Base-by-base conservation (phyloP, 2,329 filamentous ascomycete genomes). In the Trichoderma arundinaceum region DNA sequence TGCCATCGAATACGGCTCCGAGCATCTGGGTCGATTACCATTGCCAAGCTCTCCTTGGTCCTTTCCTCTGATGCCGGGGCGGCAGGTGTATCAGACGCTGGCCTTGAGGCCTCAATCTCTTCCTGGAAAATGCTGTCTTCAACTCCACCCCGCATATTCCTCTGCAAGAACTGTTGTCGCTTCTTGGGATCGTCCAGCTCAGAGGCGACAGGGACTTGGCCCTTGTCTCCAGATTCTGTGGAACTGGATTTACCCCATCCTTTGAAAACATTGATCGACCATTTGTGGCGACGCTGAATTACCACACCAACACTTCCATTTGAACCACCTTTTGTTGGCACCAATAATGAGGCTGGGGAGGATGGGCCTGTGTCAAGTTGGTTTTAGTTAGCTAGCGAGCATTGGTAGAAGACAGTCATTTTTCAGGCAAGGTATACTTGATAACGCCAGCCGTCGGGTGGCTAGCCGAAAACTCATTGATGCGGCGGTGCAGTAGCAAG, bases 21-120 rank as follows among this genome's bases (percentile, higher is more conserved):
- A 15, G 94, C 93, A 70, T 90, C 86, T 5, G 95, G 95, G 76
- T 97, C 90, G 53, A 92, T 79, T 33, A 86, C 85, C 65, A 85
- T 81, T 64, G 86, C 84, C 81, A 91, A 85, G 71, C 84, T 83
- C 43, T 82, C 81, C 43, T 72, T 74, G 32, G 78, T 78, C 69
- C 79, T 78, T 51, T 78, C 73, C 46, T 80, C 79, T 13, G 72
- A 70, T 48, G 76, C 70, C 68, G 72, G 41, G 74, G 78, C 72
- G 66, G 66, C 71, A 33, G 35, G 49, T 19, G 41, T 7, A 15
- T 63, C 64, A 15, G 68, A 60, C 49, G 63, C 41, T 22, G 70
- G 65, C 10, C 70, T 69, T 5, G 67, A 33, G 39, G 86, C 71
- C 66, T 82, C 78, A 69, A 84, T 78, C 68, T 83, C 81, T 61